Percentiles rank a stretch among this genome's conserved stretches.
These are phyloP conservation scores for Proliferodiscus dingleyae DNA, from an alignment of 2,329 filamentous ascomycete species.

Conservation along the genomic window DNA sequence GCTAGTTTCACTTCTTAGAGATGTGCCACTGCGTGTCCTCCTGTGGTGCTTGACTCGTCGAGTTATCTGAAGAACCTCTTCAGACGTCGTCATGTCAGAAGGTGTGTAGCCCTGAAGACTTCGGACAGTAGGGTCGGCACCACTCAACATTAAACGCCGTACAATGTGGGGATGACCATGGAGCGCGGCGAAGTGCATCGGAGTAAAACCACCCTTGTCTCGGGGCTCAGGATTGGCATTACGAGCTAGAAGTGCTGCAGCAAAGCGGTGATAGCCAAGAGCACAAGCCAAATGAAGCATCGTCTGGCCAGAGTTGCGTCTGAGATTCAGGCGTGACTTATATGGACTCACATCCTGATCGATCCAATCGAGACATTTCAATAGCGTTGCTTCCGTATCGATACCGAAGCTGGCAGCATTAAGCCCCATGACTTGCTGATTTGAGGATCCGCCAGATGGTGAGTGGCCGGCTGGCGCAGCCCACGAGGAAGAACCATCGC, in stretches of 20 bases:
- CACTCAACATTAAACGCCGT: slow-evolving; percentile 65
- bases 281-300: slow-evolving; percentile 77
- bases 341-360: slow-evolving; percentile 71
- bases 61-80: slow-evolving; percentile 59
- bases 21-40: slow-evolving; percentile 61
- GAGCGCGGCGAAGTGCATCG: slow-evolving; percentile 76
- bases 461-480: slow-evolving; percentile 39
- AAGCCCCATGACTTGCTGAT: slow-evolving; percentile 39
- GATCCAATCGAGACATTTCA: slow-evolving; percentile 72
- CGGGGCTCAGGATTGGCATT: slow-evolving; percentile 71
- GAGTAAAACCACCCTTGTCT: slow-evolving; percentile 76
- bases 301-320: slow-evolving; percentile 64
- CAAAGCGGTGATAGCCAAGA: slow-evolving; percentile 69
- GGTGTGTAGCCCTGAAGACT: slow-evolving; percentile 67
- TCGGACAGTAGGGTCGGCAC: slow-evolving; percentile 65
- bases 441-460: slow-evolving; percentile 41
- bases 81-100: slow-evolving; percentile 64
- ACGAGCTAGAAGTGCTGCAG: slow-evolving; percentile 69
- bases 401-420: slow-evolving; percentile 34
- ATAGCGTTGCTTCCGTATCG: slow-evolving; percentile 41
- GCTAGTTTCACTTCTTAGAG: slow-evolving; percentile 54
- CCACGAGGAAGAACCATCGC: slow-evolving; percentile 44
- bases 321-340: slow-evolving; percentile 62
- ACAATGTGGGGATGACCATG: slow-evolving; percentile 73
- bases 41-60: slow-evolving; percentile 56